Conservation (phyloP, 2,329 filamentous ascomycete species). For the Calcarisporium arbuscula region DNA sequence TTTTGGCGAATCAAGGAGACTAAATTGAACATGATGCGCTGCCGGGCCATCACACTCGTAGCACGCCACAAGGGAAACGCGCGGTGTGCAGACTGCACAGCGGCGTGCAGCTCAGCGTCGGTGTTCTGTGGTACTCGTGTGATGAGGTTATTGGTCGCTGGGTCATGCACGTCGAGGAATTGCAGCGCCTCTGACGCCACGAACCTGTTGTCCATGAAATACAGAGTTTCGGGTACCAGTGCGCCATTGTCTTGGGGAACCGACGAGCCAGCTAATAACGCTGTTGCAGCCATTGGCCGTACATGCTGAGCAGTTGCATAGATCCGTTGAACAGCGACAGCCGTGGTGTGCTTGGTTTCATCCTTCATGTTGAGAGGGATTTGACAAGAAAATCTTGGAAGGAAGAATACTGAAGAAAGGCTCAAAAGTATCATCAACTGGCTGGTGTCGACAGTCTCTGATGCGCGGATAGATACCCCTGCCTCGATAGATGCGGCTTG, state of each 20-base stretch:
- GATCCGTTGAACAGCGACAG: constrained; percentile 43
- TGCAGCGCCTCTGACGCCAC: constrained; percentile 58
- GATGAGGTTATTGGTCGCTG: constrained; percentile 78
- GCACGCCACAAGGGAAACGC: constrained; percentile 69
- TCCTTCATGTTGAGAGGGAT: too few relatives aligned
- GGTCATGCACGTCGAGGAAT: constrained; percentile 77
- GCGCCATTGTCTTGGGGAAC: constrained; percentile 65
- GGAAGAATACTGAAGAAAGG: too few relatives aligned
- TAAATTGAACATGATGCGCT: constrained; percentile 86
- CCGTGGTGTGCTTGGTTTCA: too few relatives aligned
- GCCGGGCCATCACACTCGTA: constrained; percentile 65
- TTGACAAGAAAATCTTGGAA: too few relatives aligned
- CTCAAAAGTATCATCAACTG: too few relatives aligned
- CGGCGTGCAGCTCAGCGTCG: constrained; percentile 66
- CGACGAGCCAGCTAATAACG: constrained; percentile 56
- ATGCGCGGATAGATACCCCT: too few relatives aligned
- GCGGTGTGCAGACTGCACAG: constrained; percentile 67
- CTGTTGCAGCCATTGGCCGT: constrained; percentile 46
- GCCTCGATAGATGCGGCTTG: too few relatives aligned
- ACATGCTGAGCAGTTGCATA: constrained; percentile 52
- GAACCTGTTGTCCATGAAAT: constrained; percentile 79
- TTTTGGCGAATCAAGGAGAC: constrained; percentile 73
- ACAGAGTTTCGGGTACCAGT: constrained; percentile 64
- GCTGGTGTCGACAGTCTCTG: too few relatives aligned
- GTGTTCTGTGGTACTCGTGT: constrained; percentile 80